Conservation (phyloP, 495 filamentous ascomycete species). For the Parathielavia appendiculata region DNA sequence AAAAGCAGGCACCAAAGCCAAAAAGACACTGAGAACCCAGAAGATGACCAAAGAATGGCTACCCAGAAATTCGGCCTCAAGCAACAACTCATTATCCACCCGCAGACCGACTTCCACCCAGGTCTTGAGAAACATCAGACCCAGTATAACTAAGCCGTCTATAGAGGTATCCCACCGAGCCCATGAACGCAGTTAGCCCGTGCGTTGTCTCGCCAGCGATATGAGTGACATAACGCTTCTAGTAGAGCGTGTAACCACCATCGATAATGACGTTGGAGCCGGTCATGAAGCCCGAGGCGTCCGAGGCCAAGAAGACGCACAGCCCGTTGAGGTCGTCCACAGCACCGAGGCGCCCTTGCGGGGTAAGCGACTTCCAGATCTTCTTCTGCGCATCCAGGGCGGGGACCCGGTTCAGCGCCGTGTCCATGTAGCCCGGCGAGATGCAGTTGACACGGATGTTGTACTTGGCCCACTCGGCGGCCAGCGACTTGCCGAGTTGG, state of each 20-base stretch:
- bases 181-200: too few relatives aligned
- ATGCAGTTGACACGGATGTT: constrained; percentile 73
- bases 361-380: constrained; percentile 72
- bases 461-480: constrained; percentile 74
- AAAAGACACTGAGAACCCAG: too few relatives aligned
- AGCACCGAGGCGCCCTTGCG: constrained; percentile 64
- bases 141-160: too few relatives aligned
- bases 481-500: constrained; percentile 68
- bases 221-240: constrained; percentile 13
- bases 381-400: constrained; percentile 70
- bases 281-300: constrained; percentile 71
- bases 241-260: constrained; percentile 52
- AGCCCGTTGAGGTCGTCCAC: constrained; percentile 75
- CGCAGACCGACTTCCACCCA: too few relatives aligned
- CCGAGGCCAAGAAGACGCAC: constrained; percentile 71
- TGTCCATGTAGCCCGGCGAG: constrained; percentile 78
- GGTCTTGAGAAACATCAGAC: too few relatives aligned
- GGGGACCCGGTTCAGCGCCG: constrained; percentile 65
- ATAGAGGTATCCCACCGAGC: too few relatives aligned
- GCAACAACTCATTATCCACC: too few relatives aligned
- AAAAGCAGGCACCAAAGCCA: too few relatives aligned
- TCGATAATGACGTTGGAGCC: constrained; percentile 72
- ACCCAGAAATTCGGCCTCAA: too few relatives aligned
- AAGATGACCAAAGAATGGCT: too few relatives aligned
- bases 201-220: too few relatives aligned